Conservation (phyloP, 345 rosid species). For the Fremontodendron californicum region DNA sequence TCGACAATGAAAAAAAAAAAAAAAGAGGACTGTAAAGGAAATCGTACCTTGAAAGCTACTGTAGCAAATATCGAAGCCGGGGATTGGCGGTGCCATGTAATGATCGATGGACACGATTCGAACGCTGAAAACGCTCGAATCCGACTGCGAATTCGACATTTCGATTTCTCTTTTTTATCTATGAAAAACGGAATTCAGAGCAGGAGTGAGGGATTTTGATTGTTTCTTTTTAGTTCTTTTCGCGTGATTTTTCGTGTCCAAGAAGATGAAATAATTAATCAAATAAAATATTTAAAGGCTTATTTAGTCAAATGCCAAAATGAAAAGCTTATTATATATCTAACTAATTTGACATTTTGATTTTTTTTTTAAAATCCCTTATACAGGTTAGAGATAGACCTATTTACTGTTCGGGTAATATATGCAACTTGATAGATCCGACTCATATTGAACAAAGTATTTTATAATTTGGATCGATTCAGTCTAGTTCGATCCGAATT, state of each 20-base stretch:
- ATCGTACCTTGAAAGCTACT: conserved; percentile 73
- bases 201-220: not conserved
- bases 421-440: too few species aligned
- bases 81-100: conserved; percentile 81
- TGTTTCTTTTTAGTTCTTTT: not conserved
- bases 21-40: not conserved
- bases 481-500: too few species aligned
- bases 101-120: conserved; percentile 82
- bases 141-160: conserved; percentile 50
- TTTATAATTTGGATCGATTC: too few species aligned
- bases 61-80: conserved; percentile 65
- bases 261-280: too few species aligned
- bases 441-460: too few species aligned
- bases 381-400: too few species aligned
- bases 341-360: too few species aligned
- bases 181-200: not conserved
- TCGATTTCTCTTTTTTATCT: not conserved
- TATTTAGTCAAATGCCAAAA: too few species aligned
- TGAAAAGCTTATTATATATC: too few species aligned
- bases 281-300: too few species aligned
- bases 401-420: too few species aligned
- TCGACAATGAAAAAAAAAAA: not conserved
- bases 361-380: too few species aligned
- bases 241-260: not conserved
- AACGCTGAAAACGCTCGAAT: conserved; percentile 57